phyloP scores from a whole-genome alignment of 1,284 basidiomycete genomes.

The Leccinum insigne region DNA sequence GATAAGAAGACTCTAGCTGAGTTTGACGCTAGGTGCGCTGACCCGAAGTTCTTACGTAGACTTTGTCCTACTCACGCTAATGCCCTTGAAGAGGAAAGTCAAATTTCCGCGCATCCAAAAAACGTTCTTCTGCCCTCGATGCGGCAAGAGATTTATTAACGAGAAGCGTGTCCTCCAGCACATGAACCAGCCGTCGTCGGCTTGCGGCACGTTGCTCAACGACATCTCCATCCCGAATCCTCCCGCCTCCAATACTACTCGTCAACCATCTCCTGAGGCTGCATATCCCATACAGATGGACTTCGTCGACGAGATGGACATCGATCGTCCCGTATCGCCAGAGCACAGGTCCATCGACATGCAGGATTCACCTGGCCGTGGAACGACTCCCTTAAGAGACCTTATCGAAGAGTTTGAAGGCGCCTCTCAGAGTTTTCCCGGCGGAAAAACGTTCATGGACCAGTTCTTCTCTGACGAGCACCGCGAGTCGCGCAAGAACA shows the following conservation, averaged over 20 bases:
- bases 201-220: background rate
- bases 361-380: background rate
- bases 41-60: background rate
- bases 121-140: constrained; percentile 1
- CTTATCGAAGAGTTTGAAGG: background rate
- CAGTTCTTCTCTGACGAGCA: background rate
- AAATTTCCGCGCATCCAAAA: background rate
- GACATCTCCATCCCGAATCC: background rate
- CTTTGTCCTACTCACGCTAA: background rate
- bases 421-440: background rate
- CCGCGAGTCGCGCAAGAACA: background rate
- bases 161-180: constrained; percentile 3
- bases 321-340: background rate
- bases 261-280: background rate
- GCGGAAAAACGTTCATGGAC: background rate
- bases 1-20: background rate
- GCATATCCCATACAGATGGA: background rate
- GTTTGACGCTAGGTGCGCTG: background rate
- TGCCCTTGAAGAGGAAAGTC: background rate
- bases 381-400: background rate
- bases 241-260: background rate
- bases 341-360: background rate
- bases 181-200: constrained; percentile 7
- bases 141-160: constrained; percentile 2
- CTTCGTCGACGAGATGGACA: background rate